Evolutionary conservation across 768 basidiomycete species (phyloP).

Genomic region (Tricholoma sp.): DNA sequence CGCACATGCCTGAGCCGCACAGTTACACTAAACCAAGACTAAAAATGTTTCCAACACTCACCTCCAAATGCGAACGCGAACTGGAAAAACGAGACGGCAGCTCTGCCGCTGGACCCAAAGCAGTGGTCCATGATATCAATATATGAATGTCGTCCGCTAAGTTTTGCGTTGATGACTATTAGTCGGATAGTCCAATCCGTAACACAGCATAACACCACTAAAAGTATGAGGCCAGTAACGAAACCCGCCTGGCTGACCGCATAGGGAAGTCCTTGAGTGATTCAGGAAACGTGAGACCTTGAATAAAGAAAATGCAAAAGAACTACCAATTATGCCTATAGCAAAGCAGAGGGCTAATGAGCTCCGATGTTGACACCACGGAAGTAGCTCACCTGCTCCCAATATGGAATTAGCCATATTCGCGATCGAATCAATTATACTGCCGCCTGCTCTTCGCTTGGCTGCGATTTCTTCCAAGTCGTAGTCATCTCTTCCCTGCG

Average conservation of each 20-base stretch:
- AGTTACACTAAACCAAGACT: neutral
- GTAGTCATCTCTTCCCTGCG: constrained; percentile 33
- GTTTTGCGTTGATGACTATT: constrained; percentile 92
- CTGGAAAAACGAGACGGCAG: constrained; percentile 94
- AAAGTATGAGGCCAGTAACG: constrained; percentile 77
- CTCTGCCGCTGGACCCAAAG: constrained; percentile 88
- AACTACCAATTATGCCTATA: constrained; percentile 22
- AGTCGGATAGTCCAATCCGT: constrained; percentile 99
- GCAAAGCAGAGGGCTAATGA: constrained; percentile 4
- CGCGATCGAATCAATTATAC: constrained; percentile 73
- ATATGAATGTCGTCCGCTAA: constrained; percentile 88
- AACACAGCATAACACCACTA: constrained; percentile 72
- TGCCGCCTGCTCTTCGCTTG: constrained; percentile 64
- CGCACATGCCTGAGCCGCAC: constrained; percentile 79
- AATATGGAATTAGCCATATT: constrained; percentile 97
- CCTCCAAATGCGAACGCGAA: constrained; percentile 98
- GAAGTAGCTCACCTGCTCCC: constrained; percentile 65
- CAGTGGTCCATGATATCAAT: constrained; percentile 93
- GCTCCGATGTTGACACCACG: neutral
- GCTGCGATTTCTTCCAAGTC: constrained; percentile 71
- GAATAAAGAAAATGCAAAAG: neutral
- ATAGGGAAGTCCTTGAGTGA: constrained; percentile 75
- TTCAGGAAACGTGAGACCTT: constrained; percentile 6
- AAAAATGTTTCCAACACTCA: constrained; percentile 24
- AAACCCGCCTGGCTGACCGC: constrained; percentile 94